A percentile compares a stretch with the other conserved stretches of the same genome.
These are phyloP conservation scores for Eucalyptus camaldulensis DNA, from an alignment of 345 rosid species.

Conservation along the genomic window DNA sequence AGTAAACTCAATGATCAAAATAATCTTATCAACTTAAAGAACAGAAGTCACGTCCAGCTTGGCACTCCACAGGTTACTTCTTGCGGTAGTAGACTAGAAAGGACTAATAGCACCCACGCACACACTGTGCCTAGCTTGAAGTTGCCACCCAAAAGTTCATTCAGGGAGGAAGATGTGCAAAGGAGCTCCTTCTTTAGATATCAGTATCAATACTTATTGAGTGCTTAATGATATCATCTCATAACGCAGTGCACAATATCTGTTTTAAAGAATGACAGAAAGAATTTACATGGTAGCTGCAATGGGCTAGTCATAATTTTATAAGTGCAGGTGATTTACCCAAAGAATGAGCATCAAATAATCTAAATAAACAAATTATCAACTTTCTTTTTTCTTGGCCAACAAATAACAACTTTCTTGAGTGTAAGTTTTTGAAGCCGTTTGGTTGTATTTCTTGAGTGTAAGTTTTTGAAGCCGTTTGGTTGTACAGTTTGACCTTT, in stretches of 20 bases:
- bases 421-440: too few relatives aligned
- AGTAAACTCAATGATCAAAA: neutral
- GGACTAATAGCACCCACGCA: neutral
- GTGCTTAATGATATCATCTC: neutral
- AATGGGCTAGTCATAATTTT: neutral
- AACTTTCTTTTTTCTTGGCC: neutral
- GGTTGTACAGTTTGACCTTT: too few relatives aligned
- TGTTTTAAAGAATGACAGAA: neutral
- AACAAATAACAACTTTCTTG: neutral
- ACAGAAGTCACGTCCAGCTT: neutral
- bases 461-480: too few relatives aligned
- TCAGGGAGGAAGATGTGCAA: neutral
- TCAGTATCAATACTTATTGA: neutral
- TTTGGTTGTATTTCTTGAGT: neutral
- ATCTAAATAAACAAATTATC: neutral
- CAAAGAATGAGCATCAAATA: neutral
- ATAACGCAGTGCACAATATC: neutral
- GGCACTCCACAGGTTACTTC: neutral
- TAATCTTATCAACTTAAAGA: neutral
- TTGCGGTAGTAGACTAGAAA: neutral
- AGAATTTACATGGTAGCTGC: neutral
- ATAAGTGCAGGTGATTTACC: neutral
- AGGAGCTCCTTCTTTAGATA: neutral
- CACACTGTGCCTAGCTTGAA: neutral
- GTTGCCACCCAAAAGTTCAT: neutral